Base-by-base conservation (phyloP, 2,329 filamentous ascomycete species). In the Cladosporium sp. region DNA sequence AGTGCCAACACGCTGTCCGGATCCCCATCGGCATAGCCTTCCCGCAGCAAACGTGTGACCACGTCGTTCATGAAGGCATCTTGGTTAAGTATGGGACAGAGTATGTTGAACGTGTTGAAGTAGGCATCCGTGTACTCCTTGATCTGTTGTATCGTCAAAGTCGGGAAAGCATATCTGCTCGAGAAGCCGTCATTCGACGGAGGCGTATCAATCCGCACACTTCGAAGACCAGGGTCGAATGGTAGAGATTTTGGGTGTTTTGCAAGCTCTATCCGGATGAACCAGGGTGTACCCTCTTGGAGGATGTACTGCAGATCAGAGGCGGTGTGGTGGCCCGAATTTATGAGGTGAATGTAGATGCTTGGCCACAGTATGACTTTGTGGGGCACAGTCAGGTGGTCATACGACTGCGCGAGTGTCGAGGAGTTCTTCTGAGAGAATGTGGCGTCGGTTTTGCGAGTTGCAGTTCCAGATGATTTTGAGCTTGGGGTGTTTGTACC, bases 11-110 rank as follows among this genome's bases (percentile, higher is more conserved):
- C 83, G 18, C 83, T 84, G 18, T 78, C 73, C 28, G 78, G 76
- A 60, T 82, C 81, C n/a, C 74, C 73, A 51, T 85, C 80, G 67
- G 81, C 79, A 68, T 87, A 85, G 0, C 83, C 82, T 56, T 81
- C 78, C 14, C 76, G 78, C 46, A 83, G 71, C 3, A 87, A 79
- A 6, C 78, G 74, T 1, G 77, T 74, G 10, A 88, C 71, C 2
- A 79, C 82, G 43, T 81, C 78, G 8, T 80, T 78, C 67, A 81
- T 76, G 72, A 88, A 89, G 25, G 75, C 77, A 36, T 85, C 81
- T n/a, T 84, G 79, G 67, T 88, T 85, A 71, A 89, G 78, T 43
- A 89, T 81, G 0, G 86, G 86, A 69, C 84, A 83, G 16, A 87
- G 71, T 14, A 86, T 78, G 71, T 88, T 88, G 75, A 86, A 86